Evolutionary conservation across 176 grass and related monocot species (phyloP), one percentile per base, ranked within the genome.

Genomic region (Cymbopogon citratus): DNA sequence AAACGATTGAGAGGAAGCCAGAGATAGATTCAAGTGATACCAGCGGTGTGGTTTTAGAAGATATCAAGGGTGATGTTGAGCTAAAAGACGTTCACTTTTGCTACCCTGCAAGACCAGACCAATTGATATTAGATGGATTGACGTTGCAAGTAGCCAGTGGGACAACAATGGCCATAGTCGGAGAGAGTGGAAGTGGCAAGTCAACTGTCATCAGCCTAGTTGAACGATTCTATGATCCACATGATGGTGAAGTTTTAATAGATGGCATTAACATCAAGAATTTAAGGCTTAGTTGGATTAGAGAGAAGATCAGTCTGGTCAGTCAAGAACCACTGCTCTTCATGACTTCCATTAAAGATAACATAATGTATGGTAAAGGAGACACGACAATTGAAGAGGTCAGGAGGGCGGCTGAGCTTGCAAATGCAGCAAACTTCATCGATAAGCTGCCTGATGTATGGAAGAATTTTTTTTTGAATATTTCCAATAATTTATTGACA

Each of bases 161-260:
- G 66, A 97, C 74, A 61, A 91, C 92, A 80, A 86, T 91, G 83
- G 88, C 91, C 57, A 91, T 97, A 48, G 95, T 98, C 75, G 95
- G 95, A 86, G 92, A 94, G 66, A 98, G 95, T 84, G 95, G 92
- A 77, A 94, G 94, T 67, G 94, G 94, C 10, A 97, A 97, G 51
- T 97, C 91, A 81, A 97, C 94, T n/a, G 77, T 97, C 10, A 89
- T 97, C 43, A 86, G 77, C 70, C 77, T 86, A 75, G 46, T 75
- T 38, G 85, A 87, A 66, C 82, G 86, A 75, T 92, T 92, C 77
- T 92, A 92, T 10, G 90, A 92, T 49, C 86, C 90, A 57, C 64
- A 86, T 5, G 64, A 70, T 61, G 90, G 90, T 23, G 90, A 89
- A 69, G 64, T 92, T 77, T 78, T 92, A 61, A 86, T 92, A 83